A percentile compares a stretch with the other conserved stretches of the same genome.
These are phyloP conservation scores for Lunularia cruciata DNA, from an alignment of 225 moss, liverwort and hornwort genomes.

Conservation along the genomic window DNA sequence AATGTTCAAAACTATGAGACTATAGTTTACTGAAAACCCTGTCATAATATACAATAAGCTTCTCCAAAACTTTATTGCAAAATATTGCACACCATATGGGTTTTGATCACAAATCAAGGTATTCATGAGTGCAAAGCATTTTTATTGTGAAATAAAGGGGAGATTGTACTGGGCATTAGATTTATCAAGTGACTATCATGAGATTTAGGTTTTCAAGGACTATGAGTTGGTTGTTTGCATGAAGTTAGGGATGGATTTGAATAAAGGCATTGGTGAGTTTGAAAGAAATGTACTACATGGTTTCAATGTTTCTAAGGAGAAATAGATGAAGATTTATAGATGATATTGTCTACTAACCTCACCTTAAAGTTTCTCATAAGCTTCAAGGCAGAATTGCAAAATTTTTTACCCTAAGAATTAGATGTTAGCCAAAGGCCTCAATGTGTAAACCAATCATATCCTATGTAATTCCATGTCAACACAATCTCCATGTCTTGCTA, in stretches of 20 bases:
- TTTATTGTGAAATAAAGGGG: conserved; percentile 12
- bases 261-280: conserved; percentile 6
- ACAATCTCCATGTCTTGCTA: too few relatives aligned
- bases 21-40: conserved; percentile 24
- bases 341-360: too few relatives aligned
- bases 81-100: conserved; percentile 14
- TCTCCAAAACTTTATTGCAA: conserved; percentile 1
- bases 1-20: conserved; percentile 30
- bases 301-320: too few relatives aligned
- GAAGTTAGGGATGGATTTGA: conserved; percentile 15
- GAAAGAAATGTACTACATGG: conserved; percentile 15
- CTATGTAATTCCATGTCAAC: too few relatives aligned
- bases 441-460: too few relatives aligned
- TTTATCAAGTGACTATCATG: conserved; percentile 24
- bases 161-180: conserved; percentile 22
- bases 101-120: conserved; percentile 14
- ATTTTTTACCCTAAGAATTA: too few relatives aligned
- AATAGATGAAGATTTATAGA: too few relatives aligned
- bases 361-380: too few relatives aligned
- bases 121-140: conserved; percentile 2
- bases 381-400: too few relatives aligned
- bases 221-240: conserved; percentile 8
- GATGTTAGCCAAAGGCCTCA: too few relatives aligned
- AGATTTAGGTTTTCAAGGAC: conserved; percentile 23
- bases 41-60: neutral